Conservation (phyloP, 2,329 filamentous ascomycete genomes). For the Cordyceps militaris region DNA sequence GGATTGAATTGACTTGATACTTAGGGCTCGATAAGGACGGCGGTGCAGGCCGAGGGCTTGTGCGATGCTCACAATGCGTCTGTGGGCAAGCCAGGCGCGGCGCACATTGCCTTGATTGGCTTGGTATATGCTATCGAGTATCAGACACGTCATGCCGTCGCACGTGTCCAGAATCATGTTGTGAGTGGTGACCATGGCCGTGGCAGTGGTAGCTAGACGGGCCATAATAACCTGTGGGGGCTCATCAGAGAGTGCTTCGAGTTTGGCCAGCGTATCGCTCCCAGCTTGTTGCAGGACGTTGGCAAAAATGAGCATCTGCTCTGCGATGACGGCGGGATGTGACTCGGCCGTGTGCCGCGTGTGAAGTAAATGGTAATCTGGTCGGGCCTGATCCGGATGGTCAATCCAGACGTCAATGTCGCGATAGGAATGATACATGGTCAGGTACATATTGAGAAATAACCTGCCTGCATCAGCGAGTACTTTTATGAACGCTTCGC, state of each 20-base stretch:
- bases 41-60: conserved; percentile 30
- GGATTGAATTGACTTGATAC: conserved; percentile 4
- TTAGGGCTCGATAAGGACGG: conserved; percentile 1
- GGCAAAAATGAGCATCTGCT: conserved; percentile 27
- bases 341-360: conserved; percentile 8
- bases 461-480: not conserved
- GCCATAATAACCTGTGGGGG: conserved; percentile 18
- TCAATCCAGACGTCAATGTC: not conserved
- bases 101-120: conserved; percentile 45
- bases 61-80: conserved; percentile 41
- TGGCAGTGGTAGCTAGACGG: conserved; percentile 23
- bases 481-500: not conserved
- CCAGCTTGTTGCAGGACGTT: conserved; percentile 18
- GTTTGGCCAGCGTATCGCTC: not conserved
- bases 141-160: conserved; percentile 44
- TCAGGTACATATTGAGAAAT: not conserved
- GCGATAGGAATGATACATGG: not conserved
- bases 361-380: not conserved
- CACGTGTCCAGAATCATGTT: conserved; percentile 41
- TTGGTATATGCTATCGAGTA: conserved; percentile 39
- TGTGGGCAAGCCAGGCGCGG: conserved; percentile 42
- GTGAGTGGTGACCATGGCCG: conserved; percentile 35
- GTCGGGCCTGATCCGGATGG: not conserved
- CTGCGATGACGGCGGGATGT: conserved; percentile 29
- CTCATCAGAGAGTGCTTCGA: conserved; percentile 12